Base-by-base conservation (phyloP, 164 flowering plant genomes). In the Stephania cephalantha region DNA sequence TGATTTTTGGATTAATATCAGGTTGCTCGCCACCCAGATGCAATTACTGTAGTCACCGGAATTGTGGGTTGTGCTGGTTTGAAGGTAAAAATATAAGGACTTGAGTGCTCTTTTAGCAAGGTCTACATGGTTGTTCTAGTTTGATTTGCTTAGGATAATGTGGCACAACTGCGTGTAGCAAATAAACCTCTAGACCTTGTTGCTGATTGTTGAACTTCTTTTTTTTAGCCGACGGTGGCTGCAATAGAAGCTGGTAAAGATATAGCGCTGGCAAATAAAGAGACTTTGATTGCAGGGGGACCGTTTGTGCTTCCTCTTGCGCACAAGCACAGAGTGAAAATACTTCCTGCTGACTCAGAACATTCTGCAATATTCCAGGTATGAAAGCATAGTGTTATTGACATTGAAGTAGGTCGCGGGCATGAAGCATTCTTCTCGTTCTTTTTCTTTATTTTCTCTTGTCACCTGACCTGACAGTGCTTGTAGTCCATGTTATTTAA, bases 311-410 rank as follows among this genome's bases (percentile, higher is more conserved):
- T 95, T 77, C 98, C 98, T 76, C 97, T 95, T 74, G 99, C 99
- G 11, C 89, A 86, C 66, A 92, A 92, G 84, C 93, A 93, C 78
- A 92, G 91, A 8, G 91, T 95, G 11, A 95, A 93, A 82, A 95
- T 95, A 79, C 98, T 95, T 80, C 99, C 99, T 46, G 99, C 99
- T 53, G 98, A 95, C 83, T 95, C 98, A 29, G 99, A 95, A 81
- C 99, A 95, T 82, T 95, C 98, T 74, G 99, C 99, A 31, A 93
- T 95, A 80, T 95, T 95, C 78, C 99, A 95, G 98, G 99, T 93
- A 77, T 8, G 46, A 50, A 74, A 35, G 29, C 50, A 42, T 69
- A 17, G 58, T 3, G 17, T 17, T 15, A 9, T 29, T 70, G 46
- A 46, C 25, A 8, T 15, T 18, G 64, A 18, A 15, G 20, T 50